phyloP scores from a whole-genome alignment of 768 basidiomycete genomes.

The Lactarius vividus region DNA sequence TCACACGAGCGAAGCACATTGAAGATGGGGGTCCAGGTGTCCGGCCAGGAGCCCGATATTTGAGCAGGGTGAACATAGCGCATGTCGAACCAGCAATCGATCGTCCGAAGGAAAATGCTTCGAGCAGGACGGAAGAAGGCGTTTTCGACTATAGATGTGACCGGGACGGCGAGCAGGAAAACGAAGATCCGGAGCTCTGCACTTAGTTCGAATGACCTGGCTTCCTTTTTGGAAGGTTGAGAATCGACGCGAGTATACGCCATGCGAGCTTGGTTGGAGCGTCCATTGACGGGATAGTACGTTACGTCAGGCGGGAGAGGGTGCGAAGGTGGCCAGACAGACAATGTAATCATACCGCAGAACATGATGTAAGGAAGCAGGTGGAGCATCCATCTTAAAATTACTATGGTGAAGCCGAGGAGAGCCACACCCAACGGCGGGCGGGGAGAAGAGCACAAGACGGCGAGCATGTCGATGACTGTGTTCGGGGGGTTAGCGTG shows the following conservation, averaged over 20 bases:
- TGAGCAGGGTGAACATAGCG: slow-evolving; percentile 18
- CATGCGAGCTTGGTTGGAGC: background rate
- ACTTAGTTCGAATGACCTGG: background rate
- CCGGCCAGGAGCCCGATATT: slow-evolving; percentile 17
- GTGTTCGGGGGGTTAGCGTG: background rate
- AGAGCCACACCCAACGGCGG: slow-evolving; percentile 21
- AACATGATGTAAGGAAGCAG: slow-evolving; percentile 15
- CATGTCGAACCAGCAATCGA: slow-evolving; percentile 21
- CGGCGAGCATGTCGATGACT: slow-evolving; percentile 15
- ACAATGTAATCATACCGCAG: slow-evolving; percentile 11
- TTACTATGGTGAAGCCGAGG: slow-evolving; percentile 10
- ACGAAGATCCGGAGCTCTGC: slow-evolving; percentile 5
- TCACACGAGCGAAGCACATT: slow-evolving; percentile 17
- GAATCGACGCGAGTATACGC: background rate
- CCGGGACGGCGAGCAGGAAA: slow-evolving; percentile 12
- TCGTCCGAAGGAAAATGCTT: background rate
- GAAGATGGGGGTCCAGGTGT: slow-evolving; percentile 13
- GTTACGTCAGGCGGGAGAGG: background rate
- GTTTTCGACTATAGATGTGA: slow-evolving; percentile 13
- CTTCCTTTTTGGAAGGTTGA: background rate
- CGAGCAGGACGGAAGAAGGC: slow-evolving; percentile 10
- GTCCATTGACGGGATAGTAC: slow-evolving; percentile 1
- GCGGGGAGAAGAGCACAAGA: slow-evolving; percentile 8
- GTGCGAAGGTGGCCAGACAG: slow-evolving; percentile 11
- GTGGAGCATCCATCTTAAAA: slow-evolving; percentile 10